Evolutionary conservation across 1,284 basidiomycete genomes (phyloP), one percentile per base, ranked within the genome.

Genomic region (Veloporphyrellus conicus): DNA sequence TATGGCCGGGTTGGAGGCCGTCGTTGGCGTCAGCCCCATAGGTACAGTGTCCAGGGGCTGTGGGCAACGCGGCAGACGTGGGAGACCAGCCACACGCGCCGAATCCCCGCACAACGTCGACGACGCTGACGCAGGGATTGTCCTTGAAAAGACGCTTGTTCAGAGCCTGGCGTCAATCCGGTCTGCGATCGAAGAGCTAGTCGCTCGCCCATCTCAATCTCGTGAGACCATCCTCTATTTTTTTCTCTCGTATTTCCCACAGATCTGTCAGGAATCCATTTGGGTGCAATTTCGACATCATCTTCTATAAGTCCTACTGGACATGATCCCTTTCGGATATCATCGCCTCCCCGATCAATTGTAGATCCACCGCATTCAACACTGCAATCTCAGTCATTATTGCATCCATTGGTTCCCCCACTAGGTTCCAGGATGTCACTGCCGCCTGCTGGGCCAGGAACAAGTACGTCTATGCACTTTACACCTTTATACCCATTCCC

Each of bases 121-220:
- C 6, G 32, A 11, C 9, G 11, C 25, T 8, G 41, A 44, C 6
- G 4, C 25, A 6, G 38, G 3, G n/a, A 22, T 19, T 3, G 28
- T 27, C 6, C 33, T 39, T 0, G 43, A 49, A 12, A 44, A 29
- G 35, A 49, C 52, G 14, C 48, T 58, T 22, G 3, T 54, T 4
- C 45, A 62, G 33, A 49, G 38, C 14, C n/a, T 66, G n/a, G 48
- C 52, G 8, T 47, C 49, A 15, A 58, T 64, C 28, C 61, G 57
- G 40, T 48, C 50, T 40, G 47, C 59, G 15, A 39, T 66, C 20
- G 49, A 60, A 9, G 33, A 44, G 11, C 18, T 62, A 3, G 45
- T 64, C 19, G 33, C 39, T 16, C 23, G 25, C 6, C 6, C 22
- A 18, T 44, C 45, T 23, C 35, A 32, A 4, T 37, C 48, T 11